Evolutionary conservation across 2,329 filamentous ascomycete species (phyloP).

Genomic region (Pseudogymnoascus pannorum): DNA sequence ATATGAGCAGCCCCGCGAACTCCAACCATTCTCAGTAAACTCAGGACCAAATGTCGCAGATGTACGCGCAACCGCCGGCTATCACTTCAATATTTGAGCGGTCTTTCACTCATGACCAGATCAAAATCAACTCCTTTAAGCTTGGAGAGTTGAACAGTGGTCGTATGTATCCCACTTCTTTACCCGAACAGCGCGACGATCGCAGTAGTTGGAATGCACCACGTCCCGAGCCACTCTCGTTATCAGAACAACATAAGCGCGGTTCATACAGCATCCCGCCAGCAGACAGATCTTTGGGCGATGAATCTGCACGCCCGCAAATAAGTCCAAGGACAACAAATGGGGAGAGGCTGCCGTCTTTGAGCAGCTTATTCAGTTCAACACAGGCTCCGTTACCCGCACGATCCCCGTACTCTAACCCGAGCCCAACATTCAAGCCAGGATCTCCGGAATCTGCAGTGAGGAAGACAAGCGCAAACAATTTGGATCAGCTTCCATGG

Average conservation of each 20-base stretch:
- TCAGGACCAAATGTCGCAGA: slow-evolving; percentile 4
- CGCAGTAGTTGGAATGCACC: neutral
- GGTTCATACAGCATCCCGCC: neutral
- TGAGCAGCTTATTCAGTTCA: slow-evolving; percentile 28
- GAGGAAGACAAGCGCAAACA: slow-evolving; percentile 21
- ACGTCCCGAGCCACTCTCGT: neutral
- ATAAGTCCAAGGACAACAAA: slow-evolving; percentile 4
- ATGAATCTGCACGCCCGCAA: neutral
- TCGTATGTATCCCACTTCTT: slow-evolving; percentile 1
- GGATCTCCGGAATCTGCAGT: slow-evolving; percentile 22
- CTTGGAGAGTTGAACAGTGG: neutral
- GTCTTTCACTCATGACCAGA: neutral
- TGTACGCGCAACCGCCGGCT: neutral
- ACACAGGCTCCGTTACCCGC: slow-evolving; percentile 13
- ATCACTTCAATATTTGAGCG: neutral
- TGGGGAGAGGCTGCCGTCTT: slow-evolving; percentile 27
- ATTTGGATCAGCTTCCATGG: slow-evolving; percentile 22
- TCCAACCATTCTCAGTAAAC: slow-evolving; percentile 3
- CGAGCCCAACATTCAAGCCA: slow-evolving; percentile 25
- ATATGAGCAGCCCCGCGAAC: slow-evolving; percentile 3
- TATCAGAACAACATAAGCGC: neutral
- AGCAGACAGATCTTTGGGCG: neutral
- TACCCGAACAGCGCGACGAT: neutral
- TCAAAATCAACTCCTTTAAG: neutral
- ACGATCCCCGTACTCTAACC: slow-evolving; percentile 26